Base-by-base conservation (phyloP, 208 protist species). In the Tetramitus jugosus region DNA sequence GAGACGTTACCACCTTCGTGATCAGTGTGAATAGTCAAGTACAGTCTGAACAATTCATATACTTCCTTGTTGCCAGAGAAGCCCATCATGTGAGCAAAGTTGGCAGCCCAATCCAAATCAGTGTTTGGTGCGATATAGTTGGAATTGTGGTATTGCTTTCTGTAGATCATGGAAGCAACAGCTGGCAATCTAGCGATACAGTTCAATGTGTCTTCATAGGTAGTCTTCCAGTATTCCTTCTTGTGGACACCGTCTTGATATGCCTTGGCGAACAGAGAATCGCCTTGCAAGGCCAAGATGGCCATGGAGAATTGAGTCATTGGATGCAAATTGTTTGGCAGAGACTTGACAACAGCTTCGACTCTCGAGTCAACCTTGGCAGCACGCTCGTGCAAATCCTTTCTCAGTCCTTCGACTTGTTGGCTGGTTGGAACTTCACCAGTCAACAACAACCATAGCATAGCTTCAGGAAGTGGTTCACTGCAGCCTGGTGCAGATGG, bases 41-140 rank as follows among this genome's bases (percentile, higher is more conserved):
- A 99, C 40, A 99, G 87, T 72, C 97, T 92, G 92, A 99, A 96
- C 75, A 97, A 91, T 77, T 99, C 97, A 84, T 87, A 88, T 81
- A 99, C 96, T 61, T 89, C 64, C 60, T 90, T 72, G 74, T 90
- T 86, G 23, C n/a, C 26, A 52, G 85, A 87, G 82, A 90, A 97
- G 80, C 96, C 96, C 40, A 98, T 68, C 93, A 96, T 91, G 76
- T 87, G 80, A 61, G 88, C 83, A 81, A 96, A 98, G 89, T 98
- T 97, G 49, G 89, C 94, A 0, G 90, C 89, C 92, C 92, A 96
- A 87, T 98, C 96, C 39, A 96, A 87, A 77, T 92, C 90, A 42
- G 84, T 65, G 17, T 49, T 3, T 31, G 17, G 43, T 4, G 17
- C 35, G 1, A 68, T 46, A 77, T 52, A 45, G 3, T 62, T 67